A percentile compares a stretch with the other conserved stretches of the same genome.
Conservation (phyloP, 73 alveolate genomes). For the Durusdinium trenchii region DNA sequence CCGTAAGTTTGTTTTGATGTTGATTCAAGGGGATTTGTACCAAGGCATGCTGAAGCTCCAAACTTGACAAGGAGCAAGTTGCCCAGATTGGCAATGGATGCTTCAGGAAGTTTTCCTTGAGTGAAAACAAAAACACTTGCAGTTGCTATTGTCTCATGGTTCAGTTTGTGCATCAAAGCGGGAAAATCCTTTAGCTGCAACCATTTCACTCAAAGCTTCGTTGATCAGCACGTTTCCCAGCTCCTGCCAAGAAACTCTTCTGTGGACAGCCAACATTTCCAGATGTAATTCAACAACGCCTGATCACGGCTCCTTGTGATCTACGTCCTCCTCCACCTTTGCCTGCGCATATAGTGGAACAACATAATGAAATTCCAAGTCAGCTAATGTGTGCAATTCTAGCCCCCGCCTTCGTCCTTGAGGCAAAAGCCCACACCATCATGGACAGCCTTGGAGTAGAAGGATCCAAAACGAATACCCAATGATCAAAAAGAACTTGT, state of each 20-base stretch:
- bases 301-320: no score
- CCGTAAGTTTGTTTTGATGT: no score
- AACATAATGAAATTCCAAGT: no score
- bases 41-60: not conserved
- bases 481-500: no score
- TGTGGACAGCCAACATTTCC: no score
- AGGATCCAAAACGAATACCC: no score
- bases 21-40: not conserved
- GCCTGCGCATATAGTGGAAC: no score
- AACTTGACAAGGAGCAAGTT: not conserved
- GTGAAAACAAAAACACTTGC: no score
- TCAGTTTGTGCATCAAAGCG: no score
- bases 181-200: conserved; percentile 40
- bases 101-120: conserved; percentile 53
- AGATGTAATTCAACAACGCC: no score
- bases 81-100: conserved; percentile 22
- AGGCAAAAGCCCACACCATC: conserved; percentile 83
- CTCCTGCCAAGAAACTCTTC: not conserved
- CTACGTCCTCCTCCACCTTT: no score
- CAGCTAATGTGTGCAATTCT: not conserved
- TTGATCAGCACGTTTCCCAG: not conserved
- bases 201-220: conserved; percentile 66
- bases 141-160: no score
- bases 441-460: conserved; percentile 11
- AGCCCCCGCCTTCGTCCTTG: not conserved